Percentiles rank a stretch among this genome's conserved stretches.
phyloP scores from a whole-genome alignment of 805 yeast genomes.

The Candida hispaniensis region DNA sequence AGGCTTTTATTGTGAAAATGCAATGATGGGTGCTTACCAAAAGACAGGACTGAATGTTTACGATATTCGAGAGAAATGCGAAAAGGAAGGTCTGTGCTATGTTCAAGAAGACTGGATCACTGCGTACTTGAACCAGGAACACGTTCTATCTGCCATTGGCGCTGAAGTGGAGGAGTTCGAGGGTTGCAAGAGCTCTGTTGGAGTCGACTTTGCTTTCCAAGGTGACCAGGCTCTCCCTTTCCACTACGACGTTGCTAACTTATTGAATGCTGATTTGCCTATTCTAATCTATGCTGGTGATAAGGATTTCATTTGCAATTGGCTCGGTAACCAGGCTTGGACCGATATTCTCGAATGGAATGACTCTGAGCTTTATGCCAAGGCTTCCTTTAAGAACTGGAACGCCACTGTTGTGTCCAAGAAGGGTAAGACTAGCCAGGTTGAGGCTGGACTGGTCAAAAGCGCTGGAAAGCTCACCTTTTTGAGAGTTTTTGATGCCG shows the following conservation, averaged over 20 bases:
- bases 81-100: slow-evolving; percentile 48
- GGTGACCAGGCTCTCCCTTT: slow-evolving; percentile 93
- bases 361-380: slow-evolving; percentile 43
- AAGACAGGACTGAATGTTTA: slow-evolving; percentile 53
- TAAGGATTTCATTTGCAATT: slow-evolving; percentile 91
- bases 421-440: slow-evolving; percentile 6
- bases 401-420: slow-evolving; percentile 28
- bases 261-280: slow-evolving; percentile 65
- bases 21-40: slow-evolving; percentile 51
- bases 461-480: slow-evolving; percentile 64
- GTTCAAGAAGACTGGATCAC: slow-evolving; percentile 60
- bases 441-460: slow-evolving; percentile 62
- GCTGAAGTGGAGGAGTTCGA: slow-evolving; percentile 56
- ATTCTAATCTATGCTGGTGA: slow-evolving; percentile 91
- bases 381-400: slow-evolving; percentile 31
- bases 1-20: slow-evolving; percentile 63
- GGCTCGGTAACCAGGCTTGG: slow-evolving; percentile 93
- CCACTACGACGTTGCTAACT: slow-evolving; percentile 56
- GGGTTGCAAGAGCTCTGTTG: slow-evolving; percentile 51
- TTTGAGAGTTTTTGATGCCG: slow-evolving; percentile 78
- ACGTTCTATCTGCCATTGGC: slow-evolving; percentile 69
- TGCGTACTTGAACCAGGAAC: slow-evolving; percentile 59
- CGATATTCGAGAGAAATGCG: slow-evolving; percentile 46
- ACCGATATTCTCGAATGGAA: slow-evolving; percentile 62
- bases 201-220: slow-evolving; percentile 67